phyloP scores from a whole-genome alignment of 2,329 filamentous ascomycete species.

The Atkinsonella hypoxylon region DNA sequence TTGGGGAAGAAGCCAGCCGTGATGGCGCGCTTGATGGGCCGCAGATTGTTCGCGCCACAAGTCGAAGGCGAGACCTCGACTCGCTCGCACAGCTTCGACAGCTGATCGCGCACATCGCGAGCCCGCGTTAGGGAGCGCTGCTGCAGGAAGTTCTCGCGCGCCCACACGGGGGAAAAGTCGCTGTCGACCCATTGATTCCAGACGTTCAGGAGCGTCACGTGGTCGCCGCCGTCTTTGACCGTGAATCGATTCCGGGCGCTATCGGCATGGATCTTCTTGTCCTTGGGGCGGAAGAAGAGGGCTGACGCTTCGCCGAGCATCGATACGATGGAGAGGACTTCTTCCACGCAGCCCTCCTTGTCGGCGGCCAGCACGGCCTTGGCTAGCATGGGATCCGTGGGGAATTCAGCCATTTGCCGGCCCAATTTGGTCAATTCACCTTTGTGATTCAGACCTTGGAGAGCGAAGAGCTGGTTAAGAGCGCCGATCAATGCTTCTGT shows the following conservation, averaged over 20 bases:
- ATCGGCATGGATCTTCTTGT: slow-evolving; percentile 95
- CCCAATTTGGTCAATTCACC: slow-evolving; percentile 85
- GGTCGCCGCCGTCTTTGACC: slow-evolving; percentile 81
- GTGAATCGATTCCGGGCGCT: slow-evolving; percentile 82
- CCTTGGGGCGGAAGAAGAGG: slow-evolving; percentile 88
- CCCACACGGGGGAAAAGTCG: slow-evolving; percentile 80
- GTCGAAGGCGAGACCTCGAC: slow-evolving; percentile 70
- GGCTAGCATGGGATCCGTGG: slow-evolving; percentile 81
- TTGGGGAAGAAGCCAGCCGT: slow-evolving; percentile 93
- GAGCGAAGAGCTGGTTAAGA: slow-evolving; percentile 80
- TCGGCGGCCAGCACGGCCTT: slow-evolving; percentile 82
- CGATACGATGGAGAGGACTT: slow-evolving; percentile 84
- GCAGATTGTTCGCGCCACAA: slow-evolving; percentile 56
- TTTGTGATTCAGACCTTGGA: slow-evolving; percentile 78
- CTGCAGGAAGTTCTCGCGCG: slow-evolving; percentile 86
- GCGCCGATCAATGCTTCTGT: slow-evolving; percentile 82
- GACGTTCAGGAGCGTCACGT: slow-evolving; percentile 78
- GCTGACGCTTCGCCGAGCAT: slow-evolving; percentile 85
- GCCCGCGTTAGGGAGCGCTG: slow-evolving; percentile 81
- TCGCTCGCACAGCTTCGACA: slow-evolving; percentile 83
- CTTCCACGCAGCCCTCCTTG: slow-evolving; percentile 84
- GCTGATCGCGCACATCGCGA: slow-evolving; percentile 83
- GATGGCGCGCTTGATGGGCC: slow-evolving; percentile 73
- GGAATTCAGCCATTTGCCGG: slow-evolving; percentile 90
- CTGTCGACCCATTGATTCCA: slow-evolving; percentile 93